Conservation (phyloP, 257 asterid genomes). For the Rauvolfia tetraphylla region DNA sequence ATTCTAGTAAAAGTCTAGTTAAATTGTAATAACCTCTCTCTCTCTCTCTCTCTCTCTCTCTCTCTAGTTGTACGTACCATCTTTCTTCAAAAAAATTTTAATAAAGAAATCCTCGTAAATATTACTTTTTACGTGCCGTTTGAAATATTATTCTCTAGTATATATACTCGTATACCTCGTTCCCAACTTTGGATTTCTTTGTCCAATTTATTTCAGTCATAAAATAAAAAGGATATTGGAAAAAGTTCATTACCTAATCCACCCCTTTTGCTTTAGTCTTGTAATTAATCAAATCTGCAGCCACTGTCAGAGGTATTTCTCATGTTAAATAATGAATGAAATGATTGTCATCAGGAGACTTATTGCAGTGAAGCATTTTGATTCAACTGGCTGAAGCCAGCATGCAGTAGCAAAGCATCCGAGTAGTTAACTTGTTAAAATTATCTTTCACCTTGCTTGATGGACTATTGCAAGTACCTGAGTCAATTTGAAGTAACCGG, state of each 20-base stretch:
- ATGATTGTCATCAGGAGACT: neutral
- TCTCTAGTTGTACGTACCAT: neutral
- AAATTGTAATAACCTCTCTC: neutral
- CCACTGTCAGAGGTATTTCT: neutral
- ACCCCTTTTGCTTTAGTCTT: neutral
- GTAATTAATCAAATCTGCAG: neutral
- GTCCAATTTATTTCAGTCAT: neutral
- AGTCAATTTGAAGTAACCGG: neutral
- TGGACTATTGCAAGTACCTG: neutral
- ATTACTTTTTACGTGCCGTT: too few relatives aligned
- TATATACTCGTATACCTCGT: too few relatives aligned
- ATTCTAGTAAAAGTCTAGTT: neutral
- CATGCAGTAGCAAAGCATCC: neutral
- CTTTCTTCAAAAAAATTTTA: too few relatives aligned
- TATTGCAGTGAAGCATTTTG: neutral
- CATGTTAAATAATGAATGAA: neutral
- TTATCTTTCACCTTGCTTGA: neutral
- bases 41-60: too few relatives aligned
- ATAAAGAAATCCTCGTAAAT: too few relatives aligned
- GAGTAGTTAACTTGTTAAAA: neutral
- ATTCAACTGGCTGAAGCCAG: neutral
- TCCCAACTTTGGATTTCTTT: too few relatives aligned
- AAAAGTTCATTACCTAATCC: conserved; percentile 4
- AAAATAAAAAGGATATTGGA: neutral
- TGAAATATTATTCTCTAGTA: too few relatives aligned